phyloP scores from a whole-genome alignment of 257 asterid genomes.

The Schizonepeta tenuifolia region DNA sequence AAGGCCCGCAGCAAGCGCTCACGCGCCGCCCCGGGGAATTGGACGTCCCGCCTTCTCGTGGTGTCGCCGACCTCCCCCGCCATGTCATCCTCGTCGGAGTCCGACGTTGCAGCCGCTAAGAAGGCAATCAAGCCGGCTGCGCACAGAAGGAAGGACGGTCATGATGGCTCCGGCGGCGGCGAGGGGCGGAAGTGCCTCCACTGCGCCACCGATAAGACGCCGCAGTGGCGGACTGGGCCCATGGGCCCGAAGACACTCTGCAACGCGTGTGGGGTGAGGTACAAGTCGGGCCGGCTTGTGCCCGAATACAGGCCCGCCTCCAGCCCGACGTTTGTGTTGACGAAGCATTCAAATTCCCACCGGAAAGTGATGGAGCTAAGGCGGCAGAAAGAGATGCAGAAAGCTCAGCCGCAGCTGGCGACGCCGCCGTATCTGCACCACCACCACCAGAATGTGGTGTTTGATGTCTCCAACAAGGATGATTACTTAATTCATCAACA shows the following conservation, averaged over 20 bases:
- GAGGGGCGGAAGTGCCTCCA: slow-evolving; percentile 86
- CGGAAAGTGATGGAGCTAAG: slow-evolving; percentile 83
- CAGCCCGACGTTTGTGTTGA: slow-evolving; percentile 83
- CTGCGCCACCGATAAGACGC: slow-evolving; percentile 92
- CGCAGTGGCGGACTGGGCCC: slow-evolving; percentile 98
- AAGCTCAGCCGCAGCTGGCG: slow-evolving; percentile 48
- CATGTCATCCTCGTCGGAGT: slow-evolving; percentile 51
- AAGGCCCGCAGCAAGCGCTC: slow-evolving; percentile 96
- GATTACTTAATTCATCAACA: slow-evolving; percentile 90
- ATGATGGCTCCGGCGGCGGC: slow-evolving; percentile 28
- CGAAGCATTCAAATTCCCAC: slow-evolving; percentile 91
- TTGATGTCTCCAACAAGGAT: slow-evolving; percentile 62
- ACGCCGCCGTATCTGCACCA: slow-evolving; percentile 45
- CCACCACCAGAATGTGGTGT: slow-evolving; percentile 57
- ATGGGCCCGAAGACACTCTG: slow-evolving; percentile 94
- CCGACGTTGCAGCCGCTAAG: slow-evolving; percentile 37
- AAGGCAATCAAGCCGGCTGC: slow-evolving; percentile 32
- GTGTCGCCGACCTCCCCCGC: slow-evolving; percentile 41
- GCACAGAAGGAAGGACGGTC: slow-evolving; percentile 44
- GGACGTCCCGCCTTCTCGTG: slow-evolving; percentile 74
- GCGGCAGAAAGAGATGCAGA: slow-evolving; percentile 68
- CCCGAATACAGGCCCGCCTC: slow-evolving; percentile 93
- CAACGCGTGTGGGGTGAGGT: slow-evolving; percentile 91
- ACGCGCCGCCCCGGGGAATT: slow-evolving; percentile 78
- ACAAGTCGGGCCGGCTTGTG: slow-evolving; percentile 86